Conservation (phyloP, 2,329 filamentous ascomycete species). For the Dothiorella sarmentorum region DNA sequence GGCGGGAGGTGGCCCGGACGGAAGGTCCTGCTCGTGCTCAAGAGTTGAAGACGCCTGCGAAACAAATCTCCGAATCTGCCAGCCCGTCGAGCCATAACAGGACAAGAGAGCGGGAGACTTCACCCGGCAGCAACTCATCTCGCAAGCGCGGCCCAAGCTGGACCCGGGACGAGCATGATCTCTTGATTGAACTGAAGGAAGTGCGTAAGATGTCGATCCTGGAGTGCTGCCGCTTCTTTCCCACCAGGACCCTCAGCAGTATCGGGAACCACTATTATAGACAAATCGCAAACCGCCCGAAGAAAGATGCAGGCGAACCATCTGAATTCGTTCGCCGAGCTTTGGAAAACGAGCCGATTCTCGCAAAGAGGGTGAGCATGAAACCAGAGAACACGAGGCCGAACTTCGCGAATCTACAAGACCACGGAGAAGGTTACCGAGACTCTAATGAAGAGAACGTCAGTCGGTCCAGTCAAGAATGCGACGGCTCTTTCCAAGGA, state of each 20-base stretch:
- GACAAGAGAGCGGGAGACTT: no score
- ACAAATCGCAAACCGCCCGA: conserved; percentile 18
- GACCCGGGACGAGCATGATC: conserved; percentile 32
- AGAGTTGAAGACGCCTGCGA: no score
- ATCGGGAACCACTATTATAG: conserved; percentile 23
- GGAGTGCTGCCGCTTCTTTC: conserved; percentile 22
- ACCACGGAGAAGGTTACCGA: neutral
- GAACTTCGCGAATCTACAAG: neutral
- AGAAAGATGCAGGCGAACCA: neutral
- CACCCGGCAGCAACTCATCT: no score
- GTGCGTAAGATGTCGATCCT: conserved; percentile 28
- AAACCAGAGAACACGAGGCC: neutral
- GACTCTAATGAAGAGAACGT: neutral
- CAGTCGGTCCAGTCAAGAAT: neutral
- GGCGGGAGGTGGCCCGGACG: no score
- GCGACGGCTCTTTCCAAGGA: no score
- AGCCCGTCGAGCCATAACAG: no score
- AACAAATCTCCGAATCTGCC: no score
- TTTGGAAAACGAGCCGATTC: neutral
- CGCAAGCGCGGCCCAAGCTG: no score
- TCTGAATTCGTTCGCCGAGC: neutral
- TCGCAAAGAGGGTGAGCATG: neutral
- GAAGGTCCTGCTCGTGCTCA: no score
- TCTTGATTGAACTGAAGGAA: conserved; percentile 33
- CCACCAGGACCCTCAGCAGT: neutral